Evolutionary conservation across 495 filamentous ascomycete species (phyloP), one percentile per base, ranked within the genome.

Genomic region (Rhypophila decipiens): DNA sequence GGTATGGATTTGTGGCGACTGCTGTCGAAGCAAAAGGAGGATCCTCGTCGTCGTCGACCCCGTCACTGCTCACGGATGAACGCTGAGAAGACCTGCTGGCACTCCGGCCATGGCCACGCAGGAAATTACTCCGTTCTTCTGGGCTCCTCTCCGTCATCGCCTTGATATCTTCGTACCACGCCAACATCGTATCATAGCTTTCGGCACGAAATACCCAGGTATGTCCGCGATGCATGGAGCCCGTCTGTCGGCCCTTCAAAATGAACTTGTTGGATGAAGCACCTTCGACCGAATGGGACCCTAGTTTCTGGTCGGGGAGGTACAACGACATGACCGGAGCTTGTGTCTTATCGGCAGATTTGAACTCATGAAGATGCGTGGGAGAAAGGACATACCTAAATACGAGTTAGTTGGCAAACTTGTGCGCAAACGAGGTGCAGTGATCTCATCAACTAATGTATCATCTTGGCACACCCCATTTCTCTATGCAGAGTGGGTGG

Each of bases 201-300:
- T 97, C 93, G 9, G 90, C 90, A 37, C 93, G 82, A 73, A 98
- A 97, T 5, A 97, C 91, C 93, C 93, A 98, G 11, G 88, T 89
- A 60, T 98, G 93, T 18, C 90, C 91, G 42, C 90, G 85, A 57
- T 97, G 93, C 80, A 97, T 88, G 8, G 83, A 66, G 40, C 93
- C 93, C 13, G 87, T 93, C 66, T 98, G 91, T 42, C 90, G 85
- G 35, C 91, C 93, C 67, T 96, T 97, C 39, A 98, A 78, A 68
- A 96, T 86, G 61, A 97, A 98, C 59, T 98, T 98, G 71, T 96
- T 91, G n/a, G 89, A 95, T 18, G 85, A 85, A 11, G 87, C 88
- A 31, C 83, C 83, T 34, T 85, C 80, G 42, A 84, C 75, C 10
- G 93, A 96, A 60, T 93, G 87, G 10, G 90, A 94, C 31, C 93